Base-by-base conservation (phyloP, 441 rosid species). In the Hura crepitans region DNA sequence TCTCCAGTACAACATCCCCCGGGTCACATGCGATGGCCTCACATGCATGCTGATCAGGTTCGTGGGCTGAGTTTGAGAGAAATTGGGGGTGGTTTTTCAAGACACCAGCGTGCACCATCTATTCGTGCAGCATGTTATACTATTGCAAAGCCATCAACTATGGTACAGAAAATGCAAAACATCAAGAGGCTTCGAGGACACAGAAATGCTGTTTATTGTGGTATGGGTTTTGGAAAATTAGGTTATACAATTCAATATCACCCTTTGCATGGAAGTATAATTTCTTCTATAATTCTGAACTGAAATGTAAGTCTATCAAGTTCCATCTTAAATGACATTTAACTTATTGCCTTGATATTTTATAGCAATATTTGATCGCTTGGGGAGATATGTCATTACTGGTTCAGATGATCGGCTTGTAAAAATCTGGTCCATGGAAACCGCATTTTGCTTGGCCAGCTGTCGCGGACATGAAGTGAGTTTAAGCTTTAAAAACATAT, bases 361-460 rank as follows among this genome's bases (percentile, higher is more conserved):
- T 83, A 89, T 89, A 96, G 99, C 98, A 72, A 96, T 85, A 77
- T 89, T 91, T 77, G 98, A 96, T 81, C 96, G 97, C 56, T 89
- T 83, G 2, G 99, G 98, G 76, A 96, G 99, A 82, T 90, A 90
- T 78, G 99, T 90, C 60, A 83, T 96, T 76, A 93, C 99, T 61
- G 99, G 99, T 72, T 91, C 99, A 58, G 99, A 96, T 78, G 98
- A 96, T 65, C 98, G 99, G 64, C 97, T 96, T 76, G 99, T 96
- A 69, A 96, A 96, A 85, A 84, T 96, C 71, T 96, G 99, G 99
- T 93, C 99, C 39, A 91, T 93, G 99, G 99, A 96, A 73, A 90
- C 97, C 82, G 99, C 99, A 72, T 90, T 91, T 82, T 96, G 98
- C 83, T 82, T 96, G 84, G 96, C 98, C 71, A 91, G 97, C 84